phyloP scores from a whole-genome alignment of 1,284 basidiomycete genomes.

The Ustilago vetiveriae region DNA sequence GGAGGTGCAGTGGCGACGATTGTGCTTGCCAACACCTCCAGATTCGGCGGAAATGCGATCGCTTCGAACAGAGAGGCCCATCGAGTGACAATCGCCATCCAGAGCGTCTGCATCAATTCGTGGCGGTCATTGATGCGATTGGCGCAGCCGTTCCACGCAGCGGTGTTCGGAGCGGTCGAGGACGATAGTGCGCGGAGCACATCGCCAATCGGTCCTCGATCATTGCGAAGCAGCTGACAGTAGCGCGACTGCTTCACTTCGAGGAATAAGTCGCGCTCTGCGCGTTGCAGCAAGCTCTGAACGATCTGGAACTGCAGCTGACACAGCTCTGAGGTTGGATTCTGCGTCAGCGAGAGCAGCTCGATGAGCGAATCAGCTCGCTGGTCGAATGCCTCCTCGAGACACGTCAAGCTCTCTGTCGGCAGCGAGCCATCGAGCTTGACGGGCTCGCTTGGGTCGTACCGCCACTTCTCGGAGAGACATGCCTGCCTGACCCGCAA shows the following conservation, averaged over 20 bases:
- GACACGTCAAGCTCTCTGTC: constrained; percentile 22
- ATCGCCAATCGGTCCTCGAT: constrained; percentile 1
- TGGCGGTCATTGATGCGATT: neutral
- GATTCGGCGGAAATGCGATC: constrained; percentile 1
- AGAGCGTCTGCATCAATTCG: constrained; percentile 38
- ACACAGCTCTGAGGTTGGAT: neutral
- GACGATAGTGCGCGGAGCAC: constrained; percentile 9
- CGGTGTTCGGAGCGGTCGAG: neutral
- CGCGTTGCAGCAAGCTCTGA: constrained; percentile 35
- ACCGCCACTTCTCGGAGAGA: constrained; percentile 41
- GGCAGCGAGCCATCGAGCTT: constrained; percentile 42
- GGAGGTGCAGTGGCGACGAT: constrained; percentile 8
- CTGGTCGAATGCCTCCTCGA: constrained; percentile 33
- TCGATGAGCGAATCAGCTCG: constrained; percentile 28
- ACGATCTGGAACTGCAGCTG: constrained; percentile 32
- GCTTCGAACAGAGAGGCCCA: constrained; percentile 43
- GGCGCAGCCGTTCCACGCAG: constrained; percentile 22
- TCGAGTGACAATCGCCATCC: constrained; percentile 44
- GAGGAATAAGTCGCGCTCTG: constrained; percentile 30
- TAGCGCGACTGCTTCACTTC: constrained; percentile 15
- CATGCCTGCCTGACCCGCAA: constrained; percentile 29
- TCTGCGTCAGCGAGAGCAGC: constrained; percentile 5
- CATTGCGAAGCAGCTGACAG: constrained; percentile 13
- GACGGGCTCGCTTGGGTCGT: constrained; percentile 35
- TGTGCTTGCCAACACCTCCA: constrained; percentile 17